phyloP scores from a whole-genome alignment of 1,284 basidiomycete genomes.

The Trichosporon ovoides region DNA sequence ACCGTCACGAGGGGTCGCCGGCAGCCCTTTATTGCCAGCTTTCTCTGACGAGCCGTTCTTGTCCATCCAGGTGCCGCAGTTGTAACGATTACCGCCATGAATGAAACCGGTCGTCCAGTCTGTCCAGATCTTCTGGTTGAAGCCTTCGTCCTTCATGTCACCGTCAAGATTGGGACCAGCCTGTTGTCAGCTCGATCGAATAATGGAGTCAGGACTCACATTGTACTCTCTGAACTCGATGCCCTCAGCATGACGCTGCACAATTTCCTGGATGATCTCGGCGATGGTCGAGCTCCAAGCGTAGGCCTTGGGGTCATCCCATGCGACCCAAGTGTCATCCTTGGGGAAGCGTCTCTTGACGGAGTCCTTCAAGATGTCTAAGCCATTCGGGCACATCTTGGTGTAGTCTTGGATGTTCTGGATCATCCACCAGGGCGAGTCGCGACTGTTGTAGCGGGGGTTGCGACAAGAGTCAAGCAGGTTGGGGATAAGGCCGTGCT shows the following conservation, averaged over 20 bases:
- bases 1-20: constrained; percentile 91
- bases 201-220: constrained; percentile 21
- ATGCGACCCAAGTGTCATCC: constrained; percentile 88
- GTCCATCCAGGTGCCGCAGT: constrained; percentile 80
- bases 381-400: constrained; percentile 73
- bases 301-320: constrained; percentile 82
- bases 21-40: constrained; percentile 88
- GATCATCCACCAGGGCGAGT: constrained; percentile 73
- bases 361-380: constrained; percentile 69
- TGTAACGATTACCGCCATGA: constrained; percentile 73
- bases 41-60: constrained; percentile 90
- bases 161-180: constrained; percentile 91
- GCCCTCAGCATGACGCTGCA: constrained; percentile 87
- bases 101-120: constrained; percentile 93
- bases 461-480: constrained; percentile 77
- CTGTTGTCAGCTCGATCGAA: constrained; percentile 23
- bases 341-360: constrained; percentile 88
- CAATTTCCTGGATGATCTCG: constrained; percentile 91
- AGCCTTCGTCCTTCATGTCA: constrained; percentile 87
- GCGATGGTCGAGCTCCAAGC: constrained; percentile 73
- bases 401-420: constrained; percentile 97
- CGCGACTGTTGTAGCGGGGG: constrained; percentile 60
- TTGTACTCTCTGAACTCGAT: constrained; percentile 95
- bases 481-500: constrained; percentile 87
- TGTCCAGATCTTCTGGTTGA: constrained; percentile 86